phyloP scores from a whole-genome alignment of 805 yeast genomes.

The Candida alai region DNA sequence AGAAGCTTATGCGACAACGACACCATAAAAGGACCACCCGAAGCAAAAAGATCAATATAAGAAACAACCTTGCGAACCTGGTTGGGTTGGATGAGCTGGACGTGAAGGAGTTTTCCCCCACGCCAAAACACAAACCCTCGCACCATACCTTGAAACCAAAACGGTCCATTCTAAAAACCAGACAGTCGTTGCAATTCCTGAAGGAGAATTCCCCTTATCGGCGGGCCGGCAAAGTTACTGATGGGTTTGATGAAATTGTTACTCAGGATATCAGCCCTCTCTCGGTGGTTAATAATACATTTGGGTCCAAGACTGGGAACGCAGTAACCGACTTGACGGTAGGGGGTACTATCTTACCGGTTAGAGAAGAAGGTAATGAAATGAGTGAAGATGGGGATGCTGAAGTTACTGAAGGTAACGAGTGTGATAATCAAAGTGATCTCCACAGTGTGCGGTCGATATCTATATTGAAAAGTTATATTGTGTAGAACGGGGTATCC shows the following conservation, averaged over 20 bases:
- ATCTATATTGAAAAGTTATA: slow-evolving; percentile 6
- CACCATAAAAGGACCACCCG: too few relatives aligned
- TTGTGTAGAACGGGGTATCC: too few relatives aligned
- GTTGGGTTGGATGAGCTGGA: not conserved
- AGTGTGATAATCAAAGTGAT: not conserved
- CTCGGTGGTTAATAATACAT: slow-evolving; percentile 10
- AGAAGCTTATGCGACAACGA: not conserved
- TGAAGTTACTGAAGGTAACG: slow-evolving; percentile 1
- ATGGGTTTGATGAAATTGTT: slow-evolving; percentile 2
- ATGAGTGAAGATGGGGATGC: slow-evolving; percentile 1
- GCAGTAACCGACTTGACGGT: slow-evolving; percentile 9
- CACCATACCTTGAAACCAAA: slow-evolving; percentile 40
- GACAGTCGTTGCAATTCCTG: slow-evolving; percentile 1
- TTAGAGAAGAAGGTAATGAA: not conserved
- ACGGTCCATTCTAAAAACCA: slow-evolving; percentile 33
- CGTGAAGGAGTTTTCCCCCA: slow-evolving; percentile 21
- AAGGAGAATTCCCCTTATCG: slow-evolving; percentile 6
- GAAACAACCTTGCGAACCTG: not conserved
- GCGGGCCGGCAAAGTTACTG: slow-evolving; percentile 4
- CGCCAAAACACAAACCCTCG: slow-evolving; percentile 40
- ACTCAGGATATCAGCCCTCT: slow-evolving; percentile 7
- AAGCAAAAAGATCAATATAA: too few relatives aligned
- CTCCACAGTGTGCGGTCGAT: slow-evolving; percentile 2
- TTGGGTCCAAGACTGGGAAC: slow-evolving; percentile 7
- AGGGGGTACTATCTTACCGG: slow-evolving; percentile 8